Evolutionary conservation across 1,284 basidiomycete species (phyloP).

Genomic region (Cystobasidium sp.): DNA sequence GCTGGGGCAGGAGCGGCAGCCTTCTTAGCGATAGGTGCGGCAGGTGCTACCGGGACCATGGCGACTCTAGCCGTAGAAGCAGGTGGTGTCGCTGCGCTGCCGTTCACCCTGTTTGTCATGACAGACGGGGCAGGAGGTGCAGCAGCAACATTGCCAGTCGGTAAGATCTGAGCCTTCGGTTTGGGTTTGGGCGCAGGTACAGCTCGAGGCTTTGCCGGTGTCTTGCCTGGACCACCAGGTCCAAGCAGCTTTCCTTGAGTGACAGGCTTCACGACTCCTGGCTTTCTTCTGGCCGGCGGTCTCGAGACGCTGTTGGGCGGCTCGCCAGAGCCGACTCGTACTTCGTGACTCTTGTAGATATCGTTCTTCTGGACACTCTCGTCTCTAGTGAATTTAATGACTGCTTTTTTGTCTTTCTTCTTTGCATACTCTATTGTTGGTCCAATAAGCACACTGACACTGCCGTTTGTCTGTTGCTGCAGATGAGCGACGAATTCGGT

Average conservation of each 20-base stretch:
- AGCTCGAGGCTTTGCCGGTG: constrained; percentile 53
- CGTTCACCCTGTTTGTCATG: constrained; percentile 32
- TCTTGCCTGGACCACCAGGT: constrained; percentile 68
- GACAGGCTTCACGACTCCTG: constrained; percentile 79
- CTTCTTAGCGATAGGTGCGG: constrained; percentile 34
- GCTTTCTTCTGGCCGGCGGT: constrained; percentile 84
- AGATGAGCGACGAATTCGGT: constrained; percentile 88
- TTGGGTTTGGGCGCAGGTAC: constrained; percentile 53
- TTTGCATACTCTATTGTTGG: constrained; percentile 87
- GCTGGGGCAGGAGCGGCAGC: constrained; percentile 21
- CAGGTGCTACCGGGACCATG: constrained; percentile 42
- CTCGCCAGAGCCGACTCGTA: constrained; percentile 87
- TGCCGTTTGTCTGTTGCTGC: constrained; percentile 77
- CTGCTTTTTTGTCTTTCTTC: constrained; percentile 94
- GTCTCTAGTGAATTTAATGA: constrained; percentile 88
- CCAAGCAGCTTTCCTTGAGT: constrained; percentile 80
- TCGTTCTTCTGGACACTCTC: constrained; percentile 81
- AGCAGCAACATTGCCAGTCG: constrained; percentile 39
- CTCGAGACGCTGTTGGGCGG: constrained; percentile 77
- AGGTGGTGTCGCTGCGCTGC: constrained; percentile 5
- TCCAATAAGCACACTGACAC: constrained; percentile 72
- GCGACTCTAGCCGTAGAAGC: constrained; percentile 27
- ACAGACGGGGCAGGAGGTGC: constrained; percentile 44
- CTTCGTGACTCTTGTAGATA: constrained; percentile 89
- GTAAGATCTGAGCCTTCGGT: constrained; percentile 56